Evolutionary conservation across 495 filamentous ascomycete species (phyloP), one percentile per base, ranked within the genome.

Genomic region (Talaromyces proteolyticus): DNA sequence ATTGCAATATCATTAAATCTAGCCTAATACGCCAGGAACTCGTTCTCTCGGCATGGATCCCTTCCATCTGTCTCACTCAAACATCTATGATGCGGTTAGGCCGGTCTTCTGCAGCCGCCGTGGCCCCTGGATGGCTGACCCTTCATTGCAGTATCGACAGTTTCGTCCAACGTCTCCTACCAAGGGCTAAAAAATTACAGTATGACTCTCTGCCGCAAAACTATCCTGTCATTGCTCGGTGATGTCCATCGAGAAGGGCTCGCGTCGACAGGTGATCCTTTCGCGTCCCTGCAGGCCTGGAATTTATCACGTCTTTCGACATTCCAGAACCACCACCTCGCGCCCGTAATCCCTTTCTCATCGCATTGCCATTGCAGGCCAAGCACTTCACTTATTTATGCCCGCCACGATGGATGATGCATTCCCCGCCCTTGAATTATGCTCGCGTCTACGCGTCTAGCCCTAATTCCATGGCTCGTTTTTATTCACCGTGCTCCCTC

Each of bases 351-450:
- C 29, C 29, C 29, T 14, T n/a, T 34, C 29, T 34, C 14, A 34
- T 34, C 29, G 29, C 2, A 34, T 34, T 34, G 2, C 14, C 14
- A 34, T 34, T 14, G 29, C 29, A 8, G 8, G 14, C 14, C 29
- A 34, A 14, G 4, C 4, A 17, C 38, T n/a, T 41, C 38, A 41
- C 14, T 41, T 41, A 16, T 10, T 10, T 1, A 7, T 40, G 29
- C 47, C 29, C 18, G 29, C 36, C 47, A 40, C 47, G 39, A 34
- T 21, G 17, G 19, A 38, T 12, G 47, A 49, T 49, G 47, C 47
- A 49, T 49, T 49, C 47, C 34, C 38, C 34, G 19, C 34, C 47
- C 47, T 49, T 34, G 11, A 21, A 17, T 40, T 39, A 20, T 24
- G 14, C 17, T 16, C 36, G 47, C 34, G 47, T 49, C 36, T 11